These are phyloP conservation scores for Macadamia integrifolia DNA, from an alignment of 164 flowering plant genomes.

Conservation along the genomic window DNA sequence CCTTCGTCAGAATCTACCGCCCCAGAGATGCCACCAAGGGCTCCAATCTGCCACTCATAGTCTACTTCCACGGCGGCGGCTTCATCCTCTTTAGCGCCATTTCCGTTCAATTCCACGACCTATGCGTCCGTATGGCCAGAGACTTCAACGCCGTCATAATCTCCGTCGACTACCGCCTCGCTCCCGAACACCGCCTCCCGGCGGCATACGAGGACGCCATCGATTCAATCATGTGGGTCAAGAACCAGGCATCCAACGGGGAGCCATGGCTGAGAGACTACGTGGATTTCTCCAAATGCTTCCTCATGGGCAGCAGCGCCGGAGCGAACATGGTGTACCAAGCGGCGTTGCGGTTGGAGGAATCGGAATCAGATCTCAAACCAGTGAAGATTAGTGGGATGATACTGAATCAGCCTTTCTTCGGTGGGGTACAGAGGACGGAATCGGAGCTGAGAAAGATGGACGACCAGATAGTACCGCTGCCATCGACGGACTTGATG, in stretches of 20 bases:
- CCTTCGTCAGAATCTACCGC: no score
- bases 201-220: conserved; percentile 13
- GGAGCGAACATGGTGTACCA: conserved; percentile 60
- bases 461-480: no score
- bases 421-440: no score
- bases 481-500: no score
- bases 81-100: neutral
- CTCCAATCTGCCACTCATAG: neutral
- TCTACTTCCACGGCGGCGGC: neutral
- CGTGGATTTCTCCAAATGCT: conserved; percentile 46
- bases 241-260: conserved; percentile 14
- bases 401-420: no score
- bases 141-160: neutral
- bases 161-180: conserved; percentile 2
- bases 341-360: conserved; percentile 31
- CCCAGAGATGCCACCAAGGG: no score
- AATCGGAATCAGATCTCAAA: neutral
- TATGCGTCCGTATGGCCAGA: neutral
- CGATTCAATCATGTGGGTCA: conserved; percentile 22
- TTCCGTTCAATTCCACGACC: neutral
- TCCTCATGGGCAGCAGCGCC: conserved; percentile 59
- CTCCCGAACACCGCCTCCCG: conserved; percentile 4
- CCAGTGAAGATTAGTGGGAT: no score
- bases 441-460: no score
- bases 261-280: conserved; percentile 42